phyloP scores from a whole-genome alignment of 257 asterid species.

The Dorcoceras hygrometricum region DNA sequence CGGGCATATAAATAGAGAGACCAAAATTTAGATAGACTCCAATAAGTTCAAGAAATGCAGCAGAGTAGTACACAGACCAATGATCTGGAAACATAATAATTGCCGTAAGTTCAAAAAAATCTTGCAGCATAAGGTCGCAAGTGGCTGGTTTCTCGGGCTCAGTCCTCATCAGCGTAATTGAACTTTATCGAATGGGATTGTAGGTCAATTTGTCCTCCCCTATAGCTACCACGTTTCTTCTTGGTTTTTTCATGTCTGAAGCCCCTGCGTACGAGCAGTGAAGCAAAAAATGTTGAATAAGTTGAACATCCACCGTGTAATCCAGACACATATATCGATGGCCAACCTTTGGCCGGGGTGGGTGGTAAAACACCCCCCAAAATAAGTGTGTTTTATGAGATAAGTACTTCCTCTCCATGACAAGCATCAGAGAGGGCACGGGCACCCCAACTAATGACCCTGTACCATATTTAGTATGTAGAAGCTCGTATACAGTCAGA shows the following conservation, averaged over 20 bases:
- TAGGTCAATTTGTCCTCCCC: constrained; percentile 87
- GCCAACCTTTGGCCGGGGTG: too few species aligned
- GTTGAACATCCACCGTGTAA: neutral
- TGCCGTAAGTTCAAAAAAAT: constrained; percentile 2
- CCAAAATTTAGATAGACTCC: neutral
- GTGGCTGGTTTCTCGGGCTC: constrained; percentile 16
- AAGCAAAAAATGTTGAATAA: neutral
- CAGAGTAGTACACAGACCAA: neutral
- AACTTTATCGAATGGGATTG: constrained; percentile 83
- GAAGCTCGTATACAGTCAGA: neutral
- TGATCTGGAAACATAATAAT: constrained; percentile 4
- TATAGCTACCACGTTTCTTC: constrained; percentile 97
- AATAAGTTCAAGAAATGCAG: neutral
- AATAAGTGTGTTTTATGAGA: too few species aligned
- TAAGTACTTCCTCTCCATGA: neutral
- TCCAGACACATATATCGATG: neutral
- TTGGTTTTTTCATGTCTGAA: constrained; percentile 84
- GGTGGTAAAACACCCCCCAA: too few species aligned
- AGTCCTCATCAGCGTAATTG: constrained; percentile 74
- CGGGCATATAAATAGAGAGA: neutral
- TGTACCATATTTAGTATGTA: neutral
- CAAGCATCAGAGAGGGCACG: neutral
- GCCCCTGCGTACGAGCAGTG: constrained; percentile 32
- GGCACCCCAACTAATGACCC: neutral
- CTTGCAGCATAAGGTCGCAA: neutral